A percentile compares a stretch with the other conserved stretches of the same genome.
Conservation (phyloP, 257 asterid species). For the Plantago major region DNA sequence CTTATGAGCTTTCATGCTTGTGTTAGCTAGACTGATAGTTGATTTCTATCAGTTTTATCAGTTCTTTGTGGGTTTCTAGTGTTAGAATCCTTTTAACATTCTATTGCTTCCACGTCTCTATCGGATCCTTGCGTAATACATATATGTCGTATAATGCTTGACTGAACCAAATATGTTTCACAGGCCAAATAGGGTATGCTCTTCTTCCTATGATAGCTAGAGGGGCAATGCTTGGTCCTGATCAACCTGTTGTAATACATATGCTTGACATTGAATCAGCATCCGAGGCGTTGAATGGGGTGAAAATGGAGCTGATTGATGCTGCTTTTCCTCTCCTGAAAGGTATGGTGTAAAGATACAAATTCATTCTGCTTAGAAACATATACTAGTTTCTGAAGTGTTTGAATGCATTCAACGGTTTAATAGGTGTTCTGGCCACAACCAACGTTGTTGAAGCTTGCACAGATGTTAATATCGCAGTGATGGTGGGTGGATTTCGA, state of each 20-base stretch:
- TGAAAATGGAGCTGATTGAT: slow-evolving; percentile 74
- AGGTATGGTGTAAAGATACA: slow-evolving; percentile 29
- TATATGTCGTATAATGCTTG: too few species aligned
- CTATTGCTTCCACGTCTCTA: too few species aligned
- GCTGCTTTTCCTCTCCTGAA: slow-evolving; percentile 83
- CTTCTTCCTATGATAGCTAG: slow-evolving; percentile 79
- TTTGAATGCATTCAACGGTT: not conserved
- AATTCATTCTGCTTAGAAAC: not conserved
- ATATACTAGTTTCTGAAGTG: not conserved
- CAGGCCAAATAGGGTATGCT: slow-evolving; percentile 91
- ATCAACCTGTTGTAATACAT: slow-evolving; percentile 76
- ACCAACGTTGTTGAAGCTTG: slow-evolving; percentile 66
- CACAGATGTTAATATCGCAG: slow-evolving; percentile 50
- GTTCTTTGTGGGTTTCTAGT: too few species aligned
- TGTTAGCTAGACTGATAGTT: too few species aligned
- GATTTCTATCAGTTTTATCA: too few species aligned
- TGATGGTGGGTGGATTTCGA: slow-evolving; percentile 70
- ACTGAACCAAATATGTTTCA: not conserved
- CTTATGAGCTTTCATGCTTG: too few species aligned
- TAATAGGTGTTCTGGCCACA: slow-evolving; percentile 64
- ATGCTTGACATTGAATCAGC: slow-evolving; percentile 70
- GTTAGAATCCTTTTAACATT: too few species aligned
- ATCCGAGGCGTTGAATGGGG: slow-evolving; percentile 49
- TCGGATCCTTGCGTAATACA: too few species aligned
- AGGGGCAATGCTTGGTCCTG: slow-evolving; percentile 74